Conservation (phyloP, 2,329 filamentous ascomycete species). For the Aspergillus texensis region DNA sequence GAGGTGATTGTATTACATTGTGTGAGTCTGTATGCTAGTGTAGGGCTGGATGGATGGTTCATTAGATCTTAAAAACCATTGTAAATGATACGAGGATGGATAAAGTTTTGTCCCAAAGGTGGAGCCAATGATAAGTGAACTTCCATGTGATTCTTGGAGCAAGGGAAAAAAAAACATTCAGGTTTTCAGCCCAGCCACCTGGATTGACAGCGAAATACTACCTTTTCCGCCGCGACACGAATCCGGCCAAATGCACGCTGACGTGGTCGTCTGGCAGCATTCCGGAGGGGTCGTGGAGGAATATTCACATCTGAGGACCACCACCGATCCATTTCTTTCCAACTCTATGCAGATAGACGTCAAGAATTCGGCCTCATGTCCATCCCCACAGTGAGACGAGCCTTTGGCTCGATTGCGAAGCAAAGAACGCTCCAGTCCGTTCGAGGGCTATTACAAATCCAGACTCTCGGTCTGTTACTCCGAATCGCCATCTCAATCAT, state of each 20-base stretch:
- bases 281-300: conserved; percentile 9
- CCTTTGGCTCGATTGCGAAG: conserved; percentile 15
- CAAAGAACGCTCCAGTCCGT: conserved; percentile 13
- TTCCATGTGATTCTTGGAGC: not conserved
- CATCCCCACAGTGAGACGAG: conserved; percentile 21
- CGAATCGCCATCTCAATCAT: conserved; percentile 29
- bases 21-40: no score
- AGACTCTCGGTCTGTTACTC: conserved; percentile 27
- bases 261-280: conserved; percentile 25
- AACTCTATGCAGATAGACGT: not conserved
- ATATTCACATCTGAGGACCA: not conserved
- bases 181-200: conserved; percentile 14
- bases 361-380: conserved; percentile 20
- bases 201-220: conserved; percentile 2
- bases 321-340: not conserved
- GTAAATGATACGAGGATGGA: not conserved
- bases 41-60: not conserved
- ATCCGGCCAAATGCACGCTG: conserved; percentile 19
- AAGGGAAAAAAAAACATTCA: not conserved
- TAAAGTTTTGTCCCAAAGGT: not conserved
- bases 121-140: not conserved
- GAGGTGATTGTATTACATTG: not conserved
- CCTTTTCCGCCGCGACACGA: not conserved
- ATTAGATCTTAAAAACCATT: not conserved
- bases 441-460: conserved; percentile 15